phyloP scores from a whole-genome alignment of 257 asterid genomes.

The Prunella vulgaris region DNA sequence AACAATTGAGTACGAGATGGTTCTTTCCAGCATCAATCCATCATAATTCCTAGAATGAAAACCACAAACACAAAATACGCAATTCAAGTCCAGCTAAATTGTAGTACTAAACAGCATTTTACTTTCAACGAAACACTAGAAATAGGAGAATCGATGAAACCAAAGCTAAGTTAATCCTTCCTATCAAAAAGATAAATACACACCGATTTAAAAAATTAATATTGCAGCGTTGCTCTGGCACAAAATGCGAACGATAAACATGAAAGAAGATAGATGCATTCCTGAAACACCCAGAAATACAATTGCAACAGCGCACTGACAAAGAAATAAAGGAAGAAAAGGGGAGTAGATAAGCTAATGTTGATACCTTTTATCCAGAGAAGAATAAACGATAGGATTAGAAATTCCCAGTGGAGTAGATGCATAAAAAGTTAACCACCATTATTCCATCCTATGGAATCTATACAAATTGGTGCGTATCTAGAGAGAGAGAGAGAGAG shows the following conservation, averaged over 20 bases:
- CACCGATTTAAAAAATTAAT: neutral
- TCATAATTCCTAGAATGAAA: neutral
- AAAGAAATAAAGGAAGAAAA: neutral
- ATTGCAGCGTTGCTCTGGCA: neutral
- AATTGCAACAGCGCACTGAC: neutral
- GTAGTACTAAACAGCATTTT: neutral
- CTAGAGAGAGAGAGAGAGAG: too few species aligned
- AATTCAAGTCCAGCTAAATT: neutral
- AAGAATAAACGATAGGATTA: conserved; percentile 15
- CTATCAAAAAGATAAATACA: neutral
- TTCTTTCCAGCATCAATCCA: neutral
- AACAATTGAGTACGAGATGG: neutral
- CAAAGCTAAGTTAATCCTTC: neutral
- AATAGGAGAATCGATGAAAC: conserved; percentile 2
- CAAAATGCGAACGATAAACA: conserved; percentile 13
- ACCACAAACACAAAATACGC: neutral
- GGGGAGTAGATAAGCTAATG: conserved; percentile 18
- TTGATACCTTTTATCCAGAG: conserved; percentile 26
- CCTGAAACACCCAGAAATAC: neutral
- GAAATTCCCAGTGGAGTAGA: conserved; percentile 23
- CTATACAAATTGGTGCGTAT: neutral
- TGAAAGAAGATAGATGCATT: neutral
- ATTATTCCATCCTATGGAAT: conserved; percentile 20
- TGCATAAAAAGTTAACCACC: conserved; percentile 10
- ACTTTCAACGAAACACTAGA: neutral